These are phyloP conservation scores for Aspergillus fumigatiaffinis DNA, from an alignment of 2,329 filamentous ascomycete genomes.

Conservation along the genomic window DNA sequence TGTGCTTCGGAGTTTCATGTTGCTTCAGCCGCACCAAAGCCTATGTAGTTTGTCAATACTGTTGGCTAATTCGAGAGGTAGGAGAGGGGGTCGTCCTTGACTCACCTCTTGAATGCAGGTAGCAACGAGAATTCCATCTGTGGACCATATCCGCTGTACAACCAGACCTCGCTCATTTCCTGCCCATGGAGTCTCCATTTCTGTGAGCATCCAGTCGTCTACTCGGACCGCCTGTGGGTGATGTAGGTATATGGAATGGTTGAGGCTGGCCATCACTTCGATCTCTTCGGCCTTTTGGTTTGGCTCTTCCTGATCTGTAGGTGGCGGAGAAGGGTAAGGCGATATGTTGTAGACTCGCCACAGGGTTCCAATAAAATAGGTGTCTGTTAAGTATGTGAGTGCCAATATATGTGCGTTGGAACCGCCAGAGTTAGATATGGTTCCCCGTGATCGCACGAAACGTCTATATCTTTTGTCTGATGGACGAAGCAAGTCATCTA, in stretches of 20 bases:
- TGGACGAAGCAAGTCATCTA: conserved; percentile 46
- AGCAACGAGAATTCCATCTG: conserved; percentile 46
- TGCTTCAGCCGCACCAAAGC: too few relatives aligned
- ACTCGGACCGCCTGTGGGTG: conserved; percentile 45
- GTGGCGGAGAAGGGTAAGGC: conserved; percentile 58
- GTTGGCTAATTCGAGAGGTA: too few relatives aligned
- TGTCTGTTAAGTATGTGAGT: conserved; percentile 89
- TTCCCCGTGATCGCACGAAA: conserved; percentile 50
- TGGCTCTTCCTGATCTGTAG: conserved; percentile 17
- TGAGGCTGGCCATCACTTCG: conserved; percentile 50
- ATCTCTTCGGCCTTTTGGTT: conserved; percentile 30
- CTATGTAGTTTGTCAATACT: too few relatives aligned
- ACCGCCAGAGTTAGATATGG: conserved; percentile 68
- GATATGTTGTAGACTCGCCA: conserved; percentile 75
- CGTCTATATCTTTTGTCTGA: conserved; percentile 65
- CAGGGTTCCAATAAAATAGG: conserved; percentile 88
- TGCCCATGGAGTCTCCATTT: conserved; percentile 50
- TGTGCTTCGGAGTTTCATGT: too few relatives aligned
- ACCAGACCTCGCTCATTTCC: conserved; percentile 48
- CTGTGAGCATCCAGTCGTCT: conserved; percentile 49
- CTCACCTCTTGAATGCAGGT: conserved; percentile 49
- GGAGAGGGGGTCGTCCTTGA: neutral
- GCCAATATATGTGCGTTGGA: conserved; percentile 78
- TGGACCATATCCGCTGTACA: conserved; percentile 48
- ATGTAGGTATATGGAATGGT: conserved; percentile 51